A percentile compares a stretch with the other conserved stretches of the same genome.
Evolutionary conservation across 1,284 basidiomycete genomes (phyloP).

Genomic region (Marasmius tenuissimus): DNA sequence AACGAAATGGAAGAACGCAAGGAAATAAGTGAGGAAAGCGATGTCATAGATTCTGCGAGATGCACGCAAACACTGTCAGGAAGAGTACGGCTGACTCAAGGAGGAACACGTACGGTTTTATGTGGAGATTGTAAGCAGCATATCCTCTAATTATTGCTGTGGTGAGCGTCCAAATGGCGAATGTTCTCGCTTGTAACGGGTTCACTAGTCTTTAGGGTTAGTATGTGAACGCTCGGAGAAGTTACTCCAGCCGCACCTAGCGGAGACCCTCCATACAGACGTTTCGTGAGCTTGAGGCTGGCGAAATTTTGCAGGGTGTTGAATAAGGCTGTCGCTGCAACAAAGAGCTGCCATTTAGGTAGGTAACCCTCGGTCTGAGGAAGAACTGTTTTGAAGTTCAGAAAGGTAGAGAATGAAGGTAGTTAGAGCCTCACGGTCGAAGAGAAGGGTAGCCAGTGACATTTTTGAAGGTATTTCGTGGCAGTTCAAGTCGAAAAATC

Average conservation of each 20-base stretch:
- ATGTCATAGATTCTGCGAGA: slow-evolving; percentile 83
- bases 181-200: slow-evolving; percentile 81
- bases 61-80: slow-evolving; percentile 11
- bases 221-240: not conserved
- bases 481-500: too few species aligned
- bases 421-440: not conserved
- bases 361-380: slow-evolving; percentile 70
- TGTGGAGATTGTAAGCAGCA: slow-evolving; percentile 84
- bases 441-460: not conserved
- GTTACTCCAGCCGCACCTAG: slow-evolving; percentile 28
- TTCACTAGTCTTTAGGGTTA: slow-evolving; percentile 59
- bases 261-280: slow-evolving; percentile 65
- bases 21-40: slow-evolving; percentile 82
- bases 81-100: slow-evolving; percentile 7
- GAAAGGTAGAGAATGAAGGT: not conserved
- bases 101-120: slow-evolving; percentile 64
- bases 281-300: slow-evolving; percentile 75
- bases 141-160: slow-evolving; percentile 80
- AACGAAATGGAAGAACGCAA: slow-evolving; percentile 88
- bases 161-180: slow-evolving; percentile 86
- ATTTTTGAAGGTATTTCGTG: not conserved
- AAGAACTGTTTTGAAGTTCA: slow-evolving; percentile 40
- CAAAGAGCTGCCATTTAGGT: slow-evolving; percentile 84
- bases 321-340: slow-evolving; percentile 75
- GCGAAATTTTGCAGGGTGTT: slow-evolving; percentile 84